Evolutionary conservation across 2,329 filamentous ascomycete species (phyloP), one percentile per base, ranked within the genome.

Genomic region (Fusarium coicis): DNA sequence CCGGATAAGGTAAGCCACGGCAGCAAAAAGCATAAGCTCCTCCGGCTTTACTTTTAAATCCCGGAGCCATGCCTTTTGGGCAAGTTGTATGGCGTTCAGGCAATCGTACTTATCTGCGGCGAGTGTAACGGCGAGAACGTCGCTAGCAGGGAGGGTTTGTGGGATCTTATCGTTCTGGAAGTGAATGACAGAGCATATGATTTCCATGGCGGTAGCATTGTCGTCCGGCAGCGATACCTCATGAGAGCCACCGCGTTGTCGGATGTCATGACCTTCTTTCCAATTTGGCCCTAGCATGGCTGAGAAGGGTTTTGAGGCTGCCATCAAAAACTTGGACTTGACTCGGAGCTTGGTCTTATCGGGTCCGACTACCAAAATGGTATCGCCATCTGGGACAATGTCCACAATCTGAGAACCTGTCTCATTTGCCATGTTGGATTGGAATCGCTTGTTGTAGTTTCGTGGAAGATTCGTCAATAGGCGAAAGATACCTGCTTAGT

Each of bases 1-100:
- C 21, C 0, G 0, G 2, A 32, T 5, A 5, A 50, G 28, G 8
- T 34, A 32, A 0, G 47, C 30, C 15, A 4, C 47, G 16, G 21
- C 15, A 7, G 15, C 2, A 0, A 34, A 28, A 14, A 23, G 47
- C 21, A 34, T 50, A 2, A 23, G 21, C 0, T 50, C 15, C 4
- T 7, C 2, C 3, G 21, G 1, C 1, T 32, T 18, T 0, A 0
- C 21, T 7, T 23, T 23, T 0, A 3, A 0, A 4, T 32, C 10
- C 2, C 21, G 15, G 1, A 49, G 7, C 46, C 10, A 49, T 4
- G 7, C 1, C 1, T 10, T 12, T 4, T 15, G 5, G 2, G 28
- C 21, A 7, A 32, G 7, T 2, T 18, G 3, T 5, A 32, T 0
- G 21, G 47, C 21, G 5, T 14, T 34, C 2, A 23, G 16, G 8